A percentile compares a stretch with the other conserved stretches of the same genome.
phyloP scores from a whole-genome alignment of 306 rosid species.

The Trifolium pratense region DNA sequence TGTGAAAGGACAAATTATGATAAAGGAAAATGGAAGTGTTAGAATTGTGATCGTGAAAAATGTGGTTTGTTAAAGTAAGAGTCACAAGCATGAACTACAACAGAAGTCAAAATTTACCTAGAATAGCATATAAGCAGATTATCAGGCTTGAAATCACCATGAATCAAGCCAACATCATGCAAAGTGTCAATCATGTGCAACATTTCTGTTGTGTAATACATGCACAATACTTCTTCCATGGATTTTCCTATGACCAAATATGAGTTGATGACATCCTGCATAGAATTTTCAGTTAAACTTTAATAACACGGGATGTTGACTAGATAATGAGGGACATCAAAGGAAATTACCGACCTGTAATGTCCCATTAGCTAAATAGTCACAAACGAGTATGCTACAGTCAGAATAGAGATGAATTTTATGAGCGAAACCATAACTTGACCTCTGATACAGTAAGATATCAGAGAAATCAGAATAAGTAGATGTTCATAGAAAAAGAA shows the following conservation, averaged over 20 bases:
- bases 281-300: slow-evolving; percentile 38
- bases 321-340: slow-evolving; percentile 16
- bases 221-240: slow-evolving; percentile 89
- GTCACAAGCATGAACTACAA: slow-evolving; percentile 31
- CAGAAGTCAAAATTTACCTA: slow-evolving; percentile 54
- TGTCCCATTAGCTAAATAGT: slow-evolving; percentile 85
- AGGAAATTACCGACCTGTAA: slow-evolving; percentile 66
- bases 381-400: slow-evolving; percentile 77
- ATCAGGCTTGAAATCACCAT: slow-evolving; percentile 98
- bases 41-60: slow-evolving; percentile 30
- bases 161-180: slow-evolving; percentile 82
- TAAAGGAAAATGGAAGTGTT: neutral
- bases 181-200: slow-evolving; percentile 78
- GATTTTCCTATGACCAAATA: slow-evolving; percentile 67
- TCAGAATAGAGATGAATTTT: slow-evolving; percentile 76
- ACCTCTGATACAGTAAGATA: slow-evolving; percentile 65
- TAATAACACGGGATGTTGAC: slow-evolving; percentile 26
- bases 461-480: slow-evolving; percentile 47
- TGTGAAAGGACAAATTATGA: slow-evolving; percentile 4
- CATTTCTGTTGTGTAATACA: slow-evolving; percentile 90
- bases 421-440: slow-evolving; percentile 82
- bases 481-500: slow-evolving; percentile 42
- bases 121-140: slow-evolving; percentile 91
- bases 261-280: slow-evolving; percentile 85
- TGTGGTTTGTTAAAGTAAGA: slow-evolving; percentile 33